These are phyloP conservation scores for Talaromyces sp. DNA, from an alignment of 2,329 filamentous ascomycete genomes.

Conservation along the genomic window DNA sequence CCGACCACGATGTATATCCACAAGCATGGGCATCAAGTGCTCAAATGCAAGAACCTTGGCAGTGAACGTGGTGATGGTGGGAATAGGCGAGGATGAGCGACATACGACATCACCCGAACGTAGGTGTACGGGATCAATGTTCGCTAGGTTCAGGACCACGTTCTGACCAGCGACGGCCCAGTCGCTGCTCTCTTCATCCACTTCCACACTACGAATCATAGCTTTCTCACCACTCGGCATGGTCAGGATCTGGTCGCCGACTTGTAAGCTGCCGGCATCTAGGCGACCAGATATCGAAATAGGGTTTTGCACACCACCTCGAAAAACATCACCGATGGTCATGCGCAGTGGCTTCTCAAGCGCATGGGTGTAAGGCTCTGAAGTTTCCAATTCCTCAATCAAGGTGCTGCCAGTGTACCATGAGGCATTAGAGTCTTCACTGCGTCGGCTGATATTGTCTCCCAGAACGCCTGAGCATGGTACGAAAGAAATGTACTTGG, in stretches of 20 bases:
- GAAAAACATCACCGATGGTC: conserved; percentile 85
- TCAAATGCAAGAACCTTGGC: conserved; percentile 89
- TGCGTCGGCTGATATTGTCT: conserved; percentile 71
- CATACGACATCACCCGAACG: conserved; percentile 87
- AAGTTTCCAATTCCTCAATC: conserved; percentile 81
- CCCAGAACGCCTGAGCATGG: conserved; percentile 88
- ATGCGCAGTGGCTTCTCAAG: conserved; percentile 80
- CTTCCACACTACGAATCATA: conserved; percentile 77
- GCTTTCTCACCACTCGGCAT: conserved; percentile 82
- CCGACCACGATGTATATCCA: conserved; percentile 86
- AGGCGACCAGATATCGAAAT: conserved; percentile 84
- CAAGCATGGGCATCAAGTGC: conserved; percentile 80
- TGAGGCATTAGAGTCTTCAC: conserved; percentile 53
- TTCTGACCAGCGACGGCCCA: conserved; percentile 96
- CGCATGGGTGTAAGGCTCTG: conserved; percentile 70
- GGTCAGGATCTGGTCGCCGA: conserved; percentile 76
- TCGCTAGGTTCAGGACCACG: conserved; percentile 76
- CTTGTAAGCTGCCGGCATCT: conserved; percentile 79
- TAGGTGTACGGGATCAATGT: conserved; percentile 83
- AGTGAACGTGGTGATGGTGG: conserved; percentile 72
- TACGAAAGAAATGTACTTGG: conserved; percentile 81
- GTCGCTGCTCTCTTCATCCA: conserved; percentile 71
- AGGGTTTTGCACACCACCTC: conserved; percentile 75
- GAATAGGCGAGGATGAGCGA: conserved; percentile 66
- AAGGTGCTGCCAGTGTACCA: conserved; percentile 86